phyloP scores from a whole-genome alignment of 139 green algal species.

The Chlorella vulgaris region DNA sequence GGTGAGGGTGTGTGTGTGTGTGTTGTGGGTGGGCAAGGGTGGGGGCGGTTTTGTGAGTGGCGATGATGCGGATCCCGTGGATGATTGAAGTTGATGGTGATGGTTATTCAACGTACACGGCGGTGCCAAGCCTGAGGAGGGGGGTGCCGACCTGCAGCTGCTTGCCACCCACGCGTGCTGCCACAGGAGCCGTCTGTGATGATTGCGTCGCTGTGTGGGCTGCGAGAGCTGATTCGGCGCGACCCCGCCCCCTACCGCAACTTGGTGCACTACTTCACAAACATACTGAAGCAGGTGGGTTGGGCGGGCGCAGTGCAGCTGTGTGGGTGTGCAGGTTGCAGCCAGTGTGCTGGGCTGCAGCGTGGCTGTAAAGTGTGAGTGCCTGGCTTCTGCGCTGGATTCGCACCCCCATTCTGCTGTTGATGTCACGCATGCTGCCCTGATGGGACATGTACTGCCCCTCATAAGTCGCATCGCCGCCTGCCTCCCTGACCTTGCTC shows the following conservation, averaged over 20 bases:
- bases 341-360: too few species aligned
- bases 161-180: slow-evolving; percentile 50
- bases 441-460: too few species aligned
- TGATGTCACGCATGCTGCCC: too few species aligned
- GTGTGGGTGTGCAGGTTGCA: too few species aligned
- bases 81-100: background rate
- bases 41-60: too few species aligned
- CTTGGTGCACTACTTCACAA: slow-evolving; percentile 90
- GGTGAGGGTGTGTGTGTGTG: background rate
- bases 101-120: background rate
- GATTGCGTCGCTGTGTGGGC: slow-evolving; percentile 89
- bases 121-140: background rate
- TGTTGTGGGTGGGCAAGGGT: background rate
- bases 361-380: too few species aligned
- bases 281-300: slow-evolving; percentile 93
- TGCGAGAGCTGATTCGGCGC: slow-evolving; percentile 74
- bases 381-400: too few species aligned
- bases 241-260: slow-evolving; percentile 81
- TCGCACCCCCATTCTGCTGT: too few species aligned
- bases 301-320: background rate
- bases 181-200: slow-evolving; percentile 94
- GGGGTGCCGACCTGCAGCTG: background rate
- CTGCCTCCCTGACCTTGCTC: background rate
- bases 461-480: too few species aligned
- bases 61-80: too few species aligned